Percentiles rank a stretch among this genome's conserved stretches.
Conservation (phyloP, 2,329 filamentous ascomycete genomes). For the Ceratocystis cubensis region DNA sequence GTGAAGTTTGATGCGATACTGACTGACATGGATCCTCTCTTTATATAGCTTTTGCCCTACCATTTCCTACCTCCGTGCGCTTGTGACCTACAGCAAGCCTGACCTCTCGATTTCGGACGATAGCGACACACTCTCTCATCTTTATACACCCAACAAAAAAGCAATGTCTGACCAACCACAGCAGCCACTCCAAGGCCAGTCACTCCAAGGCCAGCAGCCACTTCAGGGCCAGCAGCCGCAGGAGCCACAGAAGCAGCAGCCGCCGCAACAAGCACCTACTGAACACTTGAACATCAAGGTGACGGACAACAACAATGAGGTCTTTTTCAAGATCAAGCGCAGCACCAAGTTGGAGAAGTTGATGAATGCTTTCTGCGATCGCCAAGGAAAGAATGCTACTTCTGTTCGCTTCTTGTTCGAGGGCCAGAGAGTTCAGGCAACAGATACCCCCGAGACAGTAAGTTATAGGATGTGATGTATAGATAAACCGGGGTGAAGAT, state of each 20-base stretch:
- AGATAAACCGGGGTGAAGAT: no score
- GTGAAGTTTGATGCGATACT: neutral
- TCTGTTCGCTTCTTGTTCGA: constrained; percentile 94
- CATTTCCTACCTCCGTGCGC: neutral
- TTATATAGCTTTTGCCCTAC: neutral
- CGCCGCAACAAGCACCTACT: constrained; percentile 26
- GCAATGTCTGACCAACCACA: constrained; percentile 35
- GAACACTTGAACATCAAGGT: constrained; percentile 99
- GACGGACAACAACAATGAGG: constrained; percentile 97
- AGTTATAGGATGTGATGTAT: constrained; percentile 30
- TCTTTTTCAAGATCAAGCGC: constrained; percentile 99
- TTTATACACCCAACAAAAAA: neutral
- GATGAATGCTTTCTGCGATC: constrained; percentile 95
- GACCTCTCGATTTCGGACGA: neutral
- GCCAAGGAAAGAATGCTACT: constrained; percentile 73
- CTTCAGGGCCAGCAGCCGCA: constrained; percentile 25
- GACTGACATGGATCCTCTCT: constrained; percentile 3
- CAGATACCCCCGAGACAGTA: constrained; percentile 85
- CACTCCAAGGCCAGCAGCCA: neutral
- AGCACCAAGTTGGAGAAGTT: constrained; percentile 92
- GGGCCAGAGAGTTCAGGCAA: constrained; percentile 77
- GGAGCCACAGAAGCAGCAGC: constrained; percentile 31
- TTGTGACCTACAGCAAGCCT: neutral
- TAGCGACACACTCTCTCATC: neutral
- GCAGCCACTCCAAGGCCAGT: constrained; percentile 26